A percentile compares a stretch with the other conserved stretches of the same genome.
Conservation (phyloP, 352 stramenopile genomes). For the Saprolegnia diclina region DNA sequence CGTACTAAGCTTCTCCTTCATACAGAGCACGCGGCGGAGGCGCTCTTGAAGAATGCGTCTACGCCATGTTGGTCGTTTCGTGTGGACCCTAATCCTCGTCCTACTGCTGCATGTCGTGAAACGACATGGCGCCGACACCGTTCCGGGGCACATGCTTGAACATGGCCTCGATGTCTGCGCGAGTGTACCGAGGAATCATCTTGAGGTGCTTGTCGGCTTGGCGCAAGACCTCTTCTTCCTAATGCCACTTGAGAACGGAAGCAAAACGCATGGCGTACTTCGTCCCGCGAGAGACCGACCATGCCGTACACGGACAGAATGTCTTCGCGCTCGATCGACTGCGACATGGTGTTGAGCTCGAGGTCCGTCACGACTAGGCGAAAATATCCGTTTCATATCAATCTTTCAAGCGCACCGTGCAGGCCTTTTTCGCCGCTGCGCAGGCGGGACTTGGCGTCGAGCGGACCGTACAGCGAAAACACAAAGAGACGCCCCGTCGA, state of each 20-base stretch:
- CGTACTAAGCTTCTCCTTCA: constrained; percentile 60
- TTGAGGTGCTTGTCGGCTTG: constrained; percentile 65
- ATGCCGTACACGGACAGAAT: constrained; percentile 68
- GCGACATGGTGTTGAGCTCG: constrained; percentile 73
- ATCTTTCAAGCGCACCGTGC: constrained; percentile 31
- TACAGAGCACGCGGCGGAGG: constrained; percentile 54
- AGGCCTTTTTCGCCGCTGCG: constrained; percentile 49
- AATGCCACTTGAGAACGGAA: neutral
- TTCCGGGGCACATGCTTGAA: constrained; percentile 45
- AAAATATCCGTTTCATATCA: neutral
- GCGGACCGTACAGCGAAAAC: constrained; percentile 72
- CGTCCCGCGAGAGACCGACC: constrained; percentile 53
- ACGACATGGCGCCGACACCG: constrained; percentile 44
- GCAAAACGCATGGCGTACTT: too few relatives aligned
- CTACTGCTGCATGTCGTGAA: constrained; percentile 76
- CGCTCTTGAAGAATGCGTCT: constrained; percentile 54
- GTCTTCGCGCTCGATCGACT: constrained; percentile 73
- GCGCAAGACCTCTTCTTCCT: constrained; percentile 59
- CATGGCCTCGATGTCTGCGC: constrained; percentile 51
- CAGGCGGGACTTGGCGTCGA: constrained; percentile 52
- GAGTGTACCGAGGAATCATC: constrained; percentile 56
- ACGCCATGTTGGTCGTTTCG: too few relatives aligned
- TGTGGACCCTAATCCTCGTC: too few relatives aligned
- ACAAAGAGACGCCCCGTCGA: constrained; percentile 73
- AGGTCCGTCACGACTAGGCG: constrained; percentile 48